phyloP scores from a whole-genome alignment of 345 rosid genomes.

The Erodium maritimum region DNA sequence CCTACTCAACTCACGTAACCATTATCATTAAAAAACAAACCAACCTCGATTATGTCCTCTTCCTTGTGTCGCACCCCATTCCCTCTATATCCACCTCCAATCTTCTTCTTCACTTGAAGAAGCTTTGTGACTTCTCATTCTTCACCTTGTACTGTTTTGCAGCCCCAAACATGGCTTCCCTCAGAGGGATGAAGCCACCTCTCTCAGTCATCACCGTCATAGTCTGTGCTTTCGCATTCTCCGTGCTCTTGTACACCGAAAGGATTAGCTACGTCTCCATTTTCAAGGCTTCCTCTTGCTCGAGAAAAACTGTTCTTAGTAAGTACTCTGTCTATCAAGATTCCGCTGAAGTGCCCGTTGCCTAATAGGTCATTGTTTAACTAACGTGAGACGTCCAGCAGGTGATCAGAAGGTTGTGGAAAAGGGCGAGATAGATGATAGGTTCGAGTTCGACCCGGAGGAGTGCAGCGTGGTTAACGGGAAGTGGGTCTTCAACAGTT shows the following conservation, averaged over 20 bases:
- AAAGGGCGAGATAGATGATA: slow-evolving; percentile 42
- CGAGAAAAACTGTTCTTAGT: slow-evolving; percentile 41
- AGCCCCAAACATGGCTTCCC: slow-evolving; percentile 13
- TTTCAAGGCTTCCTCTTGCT: slow-evolving; percentile 38
- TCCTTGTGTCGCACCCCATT: slow-evolving; percentile 19
- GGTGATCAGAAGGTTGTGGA: slow-evolving; percentile 20
- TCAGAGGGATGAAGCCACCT: slow-evolving; percentile 46
- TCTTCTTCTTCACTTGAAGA: background rate
- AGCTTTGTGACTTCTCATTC: too few relatives aligned
- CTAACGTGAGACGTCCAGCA: too few relatives aligned
- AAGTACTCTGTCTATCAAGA: slow-evolving; percentile 17
- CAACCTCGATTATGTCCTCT: slow-evolving; percentile 3
- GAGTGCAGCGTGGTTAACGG: slow-evolving; percentile 69
- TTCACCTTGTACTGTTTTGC: too few relatives aligned
- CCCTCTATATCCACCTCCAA: too few relatives aligned
- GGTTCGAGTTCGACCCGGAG: slow-evolving; percentile 79
- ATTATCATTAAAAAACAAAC: background rate
- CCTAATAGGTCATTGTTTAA: background rate
- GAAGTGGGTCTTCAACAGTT: slow-evolving; percentile 66
- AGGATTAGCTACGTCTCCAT: slow-evolving; percentile 29
- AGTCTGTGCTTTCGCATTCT: slow-evolving; percentile 40
- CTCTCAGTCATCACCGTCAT: slow-evolving; percentile 32
- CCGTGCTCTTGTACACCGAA: slow-evolving; percentile 56
- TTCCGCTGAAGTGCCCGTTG: background rate
- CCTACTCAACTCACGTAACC: slow-evolving; percentile 43